phyloP scores from a whole-genome alignment of 805 yeast species.

The Wickerhamomyces ciferrii region DNA sequence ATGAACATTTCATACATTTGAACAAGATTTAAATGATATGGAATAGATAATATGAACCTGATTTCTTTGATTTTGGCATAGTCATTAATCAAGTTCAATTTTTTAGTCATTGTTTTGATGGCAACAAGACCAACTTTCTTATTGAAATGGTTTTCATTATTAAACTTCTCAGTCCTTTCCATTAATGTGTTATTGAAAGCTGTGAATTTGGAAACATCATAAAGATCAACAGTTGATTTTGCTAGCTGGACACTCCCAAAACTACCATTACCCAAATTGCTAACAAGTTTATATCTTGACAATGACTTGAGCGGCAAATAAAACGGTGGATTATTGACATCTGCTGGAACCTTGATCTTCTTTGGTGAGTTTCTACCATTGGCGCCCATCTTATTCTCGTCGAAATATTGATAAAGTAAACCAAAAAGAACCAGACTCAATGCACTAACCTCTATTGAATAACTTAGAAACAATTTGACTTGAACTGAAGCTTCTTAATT shows the following conservation, averaged over 20 bases:
- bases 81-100: constrained; percentile 45
- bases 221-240: constrained; percentile 30
- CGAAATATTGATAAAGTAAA: too few relatives aligned
- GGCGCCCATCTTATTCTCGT: not conserved
- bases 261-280: constrained; percentile 65
- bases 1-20: constrained; percentile 76
- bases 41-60: constrained; percentile 58
- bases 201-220: constrained; percentile 11
- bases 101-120: constrained; percentile 69
- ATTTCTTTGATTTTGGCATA: constrained; percentile 61
- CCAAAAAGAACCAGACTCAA: too few relatives aligned
- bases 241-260: constrained; percentile 72
- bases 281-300: constrained; percentile 42
- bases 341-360: constrained; percentile 25
- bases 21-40: constrained; percentile 67
- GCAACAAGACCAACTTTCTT: constrained; percentile 53
- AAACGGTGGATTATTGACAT: constrained; percentile 32
- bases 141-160: constrained; percentile 26
- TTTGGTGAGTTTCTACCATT: not conserved
- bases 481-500: too few relatives aligned
- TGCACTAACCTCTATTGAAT: too few relatives aligned
- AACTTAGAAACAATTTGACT: too few relatives aligned
- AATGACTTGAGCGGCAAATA: constrained; percentile 39
- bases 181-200: constrained; percentile 38
- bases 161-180: constrained; percentile 26